Evolutionary conservation across 768 basidiomycete species (phyloP), one percentile per base, ranked within the genome.

Genomic region (Rhodotorula babjevae): DNA sequence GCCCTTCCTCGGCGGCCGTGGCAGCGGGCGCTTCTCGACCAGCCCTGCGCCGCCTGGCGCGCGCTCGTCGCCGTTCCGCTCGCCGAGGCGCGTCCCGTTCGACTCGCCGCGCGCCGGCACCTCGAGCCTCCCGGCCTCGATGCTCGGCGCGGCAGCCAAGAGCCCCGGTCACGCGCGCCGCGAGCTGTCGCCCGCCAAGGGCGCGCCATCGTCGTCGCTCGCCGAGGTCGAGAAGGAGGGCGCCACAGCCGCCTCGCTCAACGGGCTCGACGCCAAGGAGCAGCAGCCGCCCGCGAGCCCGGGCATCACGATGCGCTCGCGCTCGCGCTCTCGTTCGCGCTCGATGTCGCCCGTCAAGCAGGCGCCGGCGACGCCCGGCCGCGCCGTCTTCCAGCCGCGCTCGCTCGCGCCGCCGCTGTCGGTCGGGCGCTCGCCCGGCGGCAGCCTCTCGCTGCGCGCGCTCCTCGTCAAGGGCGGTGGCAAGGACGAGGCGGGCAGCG

Each of bases 391-490:
- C 61, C 57, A 62, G 55, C 68, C 68, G 9, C 53, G 61, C 44
- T 46, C 61, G 36, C 46, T 63, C 23, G 61, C 68, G 25, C 68
- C 61, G 16, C 62, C 68, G 31, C 46, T 18, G 14, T 63, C 69
- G 15, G 73, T 69, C 1, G 68, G 73, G 11, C 68, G 73, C 5
- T 67, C 69, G 11, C 73, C 73, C 1, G 73, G 73, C 1, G 73
- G 73, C 0, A 70, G 69, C 23, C 46, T 74, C 15, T 61, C 57
- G 11, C 31, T 74, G 9, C 59, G 66, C 23, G 73, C 69, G 18
- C 50, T 74, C 12, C 14, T 74, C 42, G 4, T 3, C 14, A 12
- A n/a, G 49, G 47, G 25, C 55, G 62, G 50, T 18, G 27, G n/a
- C 12, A 27, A 36, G 55, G 29, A 7, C 25, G 44, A 46, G 44